phyloP scores from a whole-genome alignment of 169 alveolate genomes.

The Plasmodium chabaudi region DNA sequence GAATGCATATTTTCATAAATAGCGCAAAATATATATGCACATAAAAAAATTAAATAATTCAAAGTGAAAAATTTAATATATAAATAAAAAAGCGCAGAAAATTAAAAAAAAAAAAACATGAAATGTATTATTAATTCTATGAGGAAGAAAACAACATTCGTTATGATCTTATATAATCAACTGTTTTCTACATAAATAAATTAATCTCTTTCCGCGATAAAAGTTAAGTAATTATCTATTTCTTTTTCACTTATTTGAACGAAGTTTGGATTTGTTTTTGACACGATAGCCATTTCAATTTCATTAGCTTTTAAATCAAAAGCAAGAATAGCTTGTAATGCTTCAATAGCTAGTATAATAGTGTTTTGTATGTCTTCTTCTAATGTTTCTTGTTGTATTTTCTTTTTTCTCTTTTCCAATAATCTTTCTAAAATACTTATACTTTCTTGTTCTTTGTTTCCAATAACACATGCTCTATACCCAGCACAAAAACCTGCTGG shows the following conservation, averaged over 20 bases:
- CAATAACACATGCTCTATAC: constrained; percentile 93
- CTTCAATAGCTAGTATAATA: constrained; percentile 82
- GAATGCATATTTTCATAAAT: no score
- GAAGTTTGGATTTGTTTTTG: constrained; percentile 88
- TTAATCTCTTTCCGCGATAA: constrained; percentile 91
- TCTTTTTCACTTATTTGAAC: constrained; percentile 90
- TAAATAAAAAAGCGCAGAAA: no score
- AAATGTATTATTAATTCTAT: no score
- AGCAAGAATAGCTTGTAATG: constrained; percentile 83
- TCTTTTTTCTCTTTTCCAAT: constrained; percentile 78
- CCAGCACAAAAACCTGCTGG: constrained; percentile 98
- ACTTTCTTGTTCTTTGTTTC: constrained; percentile 94
- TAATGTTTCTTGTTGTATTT: constrained; percentile 78
- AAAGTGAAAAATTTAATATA: no score
- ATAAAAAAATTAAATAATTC: no score
- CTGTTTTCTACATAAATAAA: not conserved
- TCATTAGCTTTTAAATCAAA: constrained; percentile 90
- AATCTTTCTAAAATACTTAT: constrained; percentile 89
- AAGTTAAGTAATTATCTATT: constrained; percentile 89
- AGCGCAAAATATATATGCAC: no score
- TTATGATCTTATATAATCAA: no score
- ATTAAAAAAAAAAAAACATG: no score
- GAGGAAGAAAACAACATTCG: no score
- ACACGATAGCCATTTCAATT: constrained; percentile 93
- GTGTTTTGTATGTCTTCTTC: constrained; percentile 82